These are phyloP conservation scores for Hibiscus tridactylites DNA, from an alignment of 345 rosid species.

Conservation along the genomic window DNA sequence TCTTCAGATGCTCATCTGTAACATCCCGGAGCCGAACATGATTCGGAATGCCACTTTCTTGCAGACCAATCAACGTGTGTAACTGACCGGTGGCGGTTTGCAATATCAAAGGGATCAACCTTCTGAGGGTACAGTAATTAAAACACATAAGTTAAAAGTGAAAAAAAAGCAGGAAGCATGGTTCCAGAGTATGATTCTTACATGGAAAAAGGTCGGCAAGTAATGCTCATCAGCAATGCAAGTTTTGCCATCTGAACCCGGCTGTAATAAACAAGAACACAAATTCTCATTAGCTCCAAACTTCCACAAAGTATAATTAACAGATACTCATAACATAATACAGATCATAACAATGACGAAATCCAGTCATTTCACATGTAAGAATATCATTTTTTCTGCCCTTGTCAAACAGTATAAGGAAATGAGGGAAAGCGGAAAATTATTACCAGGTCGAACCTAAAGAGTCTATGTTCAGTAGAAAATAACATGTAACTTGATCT, in stretches of 20 bases:
- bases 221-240: conserved; percentile 97
- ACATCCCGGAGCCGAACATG: conserved; percentile 55
- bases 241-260: conserved; percentile 73
- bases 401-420: background rate
- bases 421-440: background rate
- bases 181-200: conserved; percentile 29
- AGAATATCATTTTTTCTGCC: background rate
- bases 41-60: conserved; percentile 93
- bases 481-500: no score
- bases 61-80: conserved; percentile 98
- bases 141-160: conserved; percentile 1
- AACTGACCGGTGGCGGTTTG: conserved; percentile 59
- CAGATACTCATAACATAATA: background rate
- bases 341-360: background rate
- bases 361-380: background rate
- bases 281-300: background rate
- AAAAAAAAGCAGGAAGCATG: background rate
- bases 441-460: background rate
- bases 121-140: conserved; percentile 34
- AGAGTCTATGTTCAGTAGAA: no score
- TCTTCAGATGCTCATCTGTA: conserved; percentile 54
- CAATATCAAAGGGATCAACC: conserved; percentile 83
- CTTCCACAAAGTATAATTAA: background rate
- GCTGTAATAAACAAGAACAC: conserved; percentile 46
- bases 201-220: conserved; percentile 77